phyloP scores from a whole-genome alignment of 306 rosid genomes.

The Carpinus fangiana region DNA sequence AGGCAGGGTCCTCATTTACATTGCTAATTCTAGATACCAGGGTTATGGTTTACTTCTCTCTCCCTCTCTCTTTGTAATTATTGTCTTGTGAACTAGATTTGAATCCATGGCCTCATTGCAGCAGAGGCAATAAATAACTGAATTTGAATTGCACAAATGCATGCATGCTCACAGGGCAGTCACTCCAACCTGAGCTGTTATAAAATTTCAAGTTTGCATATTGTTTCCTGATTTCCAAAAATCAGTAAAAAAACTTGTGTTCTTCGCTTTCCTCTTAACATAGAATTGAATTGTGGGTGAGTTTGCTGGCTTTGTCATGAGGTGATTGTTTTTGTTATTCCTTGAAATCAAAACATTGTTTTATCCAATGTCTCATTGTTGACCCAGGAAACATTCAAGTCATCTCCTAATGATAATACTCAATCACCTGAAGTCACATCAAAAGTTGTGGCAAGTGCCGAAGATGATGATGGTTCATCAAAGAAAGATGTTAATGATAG shows the following conservation, averaged over 20 bases:
- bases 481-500: conserved; percentile 38
- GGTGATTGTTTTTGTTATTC: not conserved
- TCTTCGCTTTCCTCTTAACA: not conserved
- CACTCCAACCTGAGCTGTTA: not conserved
- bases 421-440: conserved; percentile 69
- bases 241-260: not conserved
- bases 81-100: not conserved
- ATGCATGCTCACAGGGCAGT: not conserved
- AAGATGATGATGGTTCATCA: conserved; percentile 27
- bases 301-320: not conserved
- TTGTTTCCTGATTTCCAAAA: not conserved
- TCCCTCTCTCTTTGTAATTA: not conserved
- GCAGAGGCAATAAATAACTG: not conserved
- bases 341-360: conserved; percentile 19
- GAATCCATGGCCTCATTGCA: not conserved
- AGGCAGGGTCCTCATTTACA: not conserved
- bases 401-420: conserved; percentile 58
- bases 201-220: not conserved
- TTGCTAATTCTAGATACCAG: too few relatives aligned
- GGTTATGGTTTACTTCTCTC: not conserved
- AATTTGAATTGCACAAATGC: not conserved
- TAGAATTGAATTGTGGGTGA: conserved; percentile 13
- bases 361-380: conserved; percentile 17
- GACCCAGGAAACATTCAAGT: conserved; percentile 66
- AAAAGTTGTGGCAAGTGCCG: conserved; percentile 38